These are phyloP conservation scores for Pluteus cervinus DNA, from an alignment of 768 basidiomycete genomes.

Conservation along the genomic window DNA sequence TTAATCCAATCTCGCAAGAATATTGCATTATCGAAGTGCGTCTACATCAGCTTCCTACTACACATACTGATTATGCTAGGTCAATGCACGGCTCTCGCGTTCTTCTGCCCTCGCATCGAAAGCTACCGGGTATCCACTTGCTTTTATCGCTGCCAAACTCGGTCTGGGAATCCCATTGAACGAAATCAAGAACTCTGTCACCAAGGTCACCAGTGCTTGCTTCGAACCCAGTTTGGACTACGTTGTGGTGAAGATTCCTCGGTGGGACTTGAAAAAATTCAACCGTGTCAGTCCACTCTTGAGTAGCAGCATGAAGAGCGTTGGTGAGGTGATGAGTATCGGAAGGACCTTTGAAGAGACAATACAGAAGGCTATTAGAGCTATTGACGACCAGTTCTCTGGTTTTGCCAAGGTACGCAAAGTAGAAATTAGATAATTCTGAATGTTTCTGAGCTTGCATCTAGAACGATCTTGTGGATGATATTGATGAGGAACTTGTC, in stretches of 20 bases:
- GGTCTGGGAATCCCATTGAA: slow-evolving; percentile 96
- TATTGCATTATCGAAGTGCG: slow-evolving; percentile 96
- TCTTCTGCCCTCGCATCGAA: slow-evolving; percentile 98
- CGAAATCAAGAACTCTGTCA: slow-evolving; percentile 97
- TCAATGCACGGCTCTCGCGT: slow-evolving; percentile 96
- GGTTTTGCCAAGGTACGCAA: slow-evolving; percentile 76
- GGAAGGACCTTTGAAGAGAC: slow-evolving; percentile 98
- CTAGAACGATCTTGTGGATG: slow-evolving; percentile 81
- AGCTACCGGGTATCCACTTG: slow-evolving; percentile 96
- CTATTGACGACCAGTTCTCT: slow-evolving; percentile 91
- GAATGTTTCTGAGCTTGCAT: background rate
- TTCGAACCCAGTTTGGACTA: slow-evolving; percentile 99
- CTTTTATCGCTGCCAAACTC: slow-evolving; percentile 97
- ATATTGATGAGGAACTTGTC: slow-evolving; percentile 87
- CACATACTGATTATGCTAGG: slow-evolving; percentile 17
- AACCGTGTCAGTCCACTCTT: slow-evolving; percentile 84
- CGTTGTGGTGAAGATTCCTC: slow-evolving; percentile 95
- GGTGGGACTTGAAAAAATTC: slow-evolving; percentile 99
- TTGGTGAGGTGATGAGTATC: slow-evolving; percentile 99
- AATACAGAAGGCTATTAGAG: slow-evolving; percentile 94
- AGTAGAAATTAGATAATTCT: slow-evolving; percentile 4
- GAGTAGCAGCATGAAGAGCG: slow-evolving; percentile 97
- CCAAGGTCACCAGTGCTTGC: slow-evolving; percentile 93
- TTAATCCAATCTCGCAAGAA: slow-evolving; percentile 91
- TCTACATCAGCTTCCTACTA: background rate